phyloP scores from a whole-genome alignment of 1,139 yeast genomes.

The Spathaspora sp. region DNA sequence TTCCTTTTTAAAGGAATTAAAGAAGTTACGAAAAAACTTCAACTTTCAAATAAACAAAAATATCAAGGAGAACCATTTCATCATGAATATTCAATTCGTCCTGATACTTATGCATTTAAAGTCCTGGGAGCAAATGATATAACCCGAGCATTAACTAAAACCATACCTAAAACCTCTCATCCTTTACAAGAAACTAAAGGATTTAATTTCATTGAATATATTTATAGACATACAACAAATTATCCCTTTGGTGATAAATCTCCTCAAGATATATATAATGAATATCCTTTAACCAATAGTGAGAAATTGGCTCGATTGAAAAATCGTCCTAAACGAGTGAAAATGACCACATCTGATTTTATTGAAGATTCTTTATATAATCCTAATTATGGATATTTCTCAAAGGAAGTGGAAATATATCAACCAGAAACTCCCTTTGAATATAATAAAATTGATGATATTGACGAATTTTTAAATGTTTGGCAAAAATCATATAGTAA shows the following conservation, averaged over 20 bases:
- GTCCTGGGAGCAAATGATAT: slow-evolving; percentile 30
- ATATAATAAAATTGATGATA: slow-evolving; percentile 56
- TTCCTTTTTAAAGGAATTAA: slow-evolving; percentile 12
- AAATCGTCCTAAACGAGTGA: slow-evolving; percentile 58
- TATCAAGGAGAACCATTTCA: slow-evolving; percentile 26
- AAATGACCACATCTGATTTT: slow-evolving; percentile 75
- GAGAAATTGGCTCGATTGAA: slow-evolving; percentile 45
- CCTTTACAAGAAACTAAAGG: slow-evolving; percentile 28
- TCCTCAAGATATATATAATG: slow-evolving; percentile 43
- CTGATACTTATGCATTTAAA: slow-evolving; percentile 49
- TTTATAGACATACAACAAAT: slow-evolving; percentile 44
- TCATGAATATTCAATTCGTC: slow-evolving; percentile 49
- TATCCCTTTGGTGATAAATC: slow-evolving; percentile 41
- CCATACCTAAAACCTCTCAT: slow-evolving; percentile 13
- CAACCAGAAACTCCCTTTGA: slow-evolving; percentile 62
- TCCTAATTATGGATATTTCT: slow-evolving; percentile 79
- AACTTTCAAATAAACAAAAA: slow-evolving; percentile 15
- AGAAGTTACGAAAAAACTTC: slow-evolving; percentile 19
- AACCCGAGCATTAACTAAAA: slow-evolving; percentile 15
- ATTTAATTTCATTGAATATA: slow-evolving; percentile 36
- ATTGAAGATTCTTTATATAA: slow-evolving; percentile 85
- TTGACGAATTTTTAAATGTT: slow-evolving; percentile 65
- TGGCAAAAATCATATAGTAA: slow-evolving; percentile 70
- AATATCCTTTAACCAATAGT: slow-evolving; percentile 42
- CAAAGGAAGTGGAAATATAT: slow-evolving; percentile 76